phyloP scores from a whole-genome alignment of 495 filamentous ascomycete genomes.

The Glonium stellatum region DNA sequence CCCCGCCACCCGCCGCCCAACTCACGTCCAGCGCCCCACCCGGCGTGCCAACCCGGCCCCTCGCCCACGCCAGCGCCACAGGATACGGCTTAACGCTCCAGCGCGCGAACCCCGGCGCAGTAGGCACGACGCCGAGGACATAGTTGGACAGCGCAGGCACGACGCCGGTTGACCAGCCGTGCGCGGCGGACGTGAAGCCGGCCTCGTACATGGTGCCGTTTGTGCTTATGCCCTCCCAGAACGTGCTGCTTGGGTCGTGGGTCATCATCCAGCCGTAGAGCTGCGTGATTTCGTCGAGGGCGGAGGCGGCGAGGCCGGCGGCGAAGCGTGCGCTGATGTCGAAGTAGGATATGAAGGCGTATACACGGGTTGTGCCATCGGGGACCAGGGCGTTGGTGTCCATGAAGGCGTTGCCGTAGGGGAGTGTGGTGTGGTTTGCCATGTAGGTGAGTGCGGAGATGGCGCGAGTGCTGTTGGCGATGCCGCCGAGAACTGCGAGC shows the following conservation, averaged over 20 bases:
- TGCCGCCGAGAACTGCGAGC: constrained; percentile 38
- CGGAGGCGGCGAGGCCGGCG: constrained; percentile 30
- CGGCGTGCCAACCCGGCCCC: neutral
- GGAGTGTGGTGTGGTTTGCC: constrained; percentile 24
- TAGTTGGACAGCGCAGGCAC: constrained; percentile 6
- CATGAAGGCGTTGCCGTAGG: constrained; percentile 45
- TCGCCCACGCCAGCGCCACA: neutral
- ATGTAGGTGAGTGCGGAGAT: constrained; percentile 36
- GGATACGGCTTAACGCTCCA: neutral
- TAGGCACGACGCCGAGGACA: constrained; percentile 4
- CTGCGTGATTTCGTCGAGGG: constrained; percentile 39
- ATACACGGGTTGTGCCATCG: constrained; percentile 41
- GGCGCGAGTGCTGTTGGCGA: constrained; percentile 31
- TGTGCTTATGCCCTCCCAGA: constrained; percentile 8
- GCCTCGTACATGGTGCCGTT: constrained; percentile 3
- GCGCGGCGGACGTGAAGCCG: constrained; percentile 2
- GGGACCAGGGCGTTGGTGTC: constrained; percentile 36
- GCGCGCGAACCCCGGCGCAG: neutral
- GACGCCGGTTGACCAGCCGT: constrained; percentile 7
- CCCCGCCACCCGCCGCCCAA: neutral
- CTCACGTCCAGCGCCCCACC: neutral
- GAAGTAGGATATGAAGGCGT: constrained; percentile 47
- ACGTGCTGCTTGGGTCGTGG: constrained; percentile 40
- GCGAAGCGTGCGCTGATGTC: constrained; percentile 43
- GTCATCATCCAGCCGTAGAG: constrained; percentile 44